phyloP scores from a whole-genome alignment of 495 filamentous ascomycete genomes.

The Darksidea phi region DNA sequence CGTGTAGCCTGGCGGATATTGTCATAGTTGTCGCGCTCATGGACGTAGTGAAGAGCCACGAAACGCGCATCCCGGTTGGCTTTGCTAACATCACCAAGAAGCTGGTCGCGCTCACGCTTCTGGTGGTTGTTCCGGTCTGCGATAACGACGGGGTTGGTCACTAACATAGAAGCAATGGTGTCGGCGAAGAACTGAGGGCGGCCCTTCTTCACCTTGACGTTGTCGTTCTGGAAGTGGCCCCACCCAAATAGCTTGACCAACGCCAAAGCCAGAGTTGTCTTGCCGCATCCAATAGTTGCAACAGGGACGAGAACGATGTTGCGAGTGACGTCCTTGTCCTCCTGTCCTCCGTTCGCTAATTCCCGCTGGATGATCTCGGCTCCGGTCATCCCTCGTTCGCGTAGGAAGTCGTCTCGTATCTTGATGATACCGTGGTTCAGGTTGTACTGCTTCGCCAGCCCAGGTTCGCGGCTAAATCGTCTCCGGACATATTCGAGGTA shows the following conservation, averaged over 20 bases:
- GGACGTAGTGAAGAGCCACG: conserved; percentile 91
- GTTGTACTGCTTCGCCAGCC: conserved; percentile 65
- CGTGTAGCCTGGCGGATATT: conserved; percentile 72
- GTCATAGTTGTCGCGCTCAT: conserved; percentile 62
- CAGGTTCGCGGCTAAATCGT: conserved; percentile 63
- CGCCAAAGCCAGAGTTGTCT: conserved; percentile 87
- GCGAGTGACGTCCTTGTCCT: conserved; percentile 49
- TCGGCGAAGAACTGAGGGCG: conserved; percentile 72
- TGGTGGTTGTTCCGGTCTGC: conserved; percentile 95
- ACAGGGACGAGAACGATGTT: conserved; percentile 81
- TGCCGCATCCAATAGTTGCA: conserved; percentile 92
- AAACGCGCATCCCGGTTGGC: conserved; percentile 62
- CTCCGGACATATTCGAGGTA: conserved; percentile 79
- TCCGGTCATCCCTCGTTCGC: conserved; percentile 76
- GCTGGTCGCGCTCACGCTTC: conserved; percentile 77
- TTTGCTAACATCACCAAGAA: conserved; percentile 72
- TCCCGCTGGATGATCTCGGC: conserved; percentile 76
- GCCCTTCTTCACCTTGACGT: conserved; percentile 72
- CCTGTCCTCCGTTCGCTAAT: conserved; percentile 44
- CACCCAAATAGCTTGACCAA: conserved; percentile 81
- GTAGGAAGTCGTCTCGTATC: conserved; percentile 81
- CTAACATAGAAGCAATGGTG: conserved; percentile 60
- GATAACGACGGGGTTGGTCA: conserved; percentile 67
- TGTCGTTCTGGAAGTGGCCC: conserved; percentile 96
- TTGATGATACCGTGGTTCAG: conserved; percentile 95